Evolutionary conservation across 225 moss, liverwort and hornwort species (phyloP).

Genomic region (Pseudisothecium myosuroides): DNA sequence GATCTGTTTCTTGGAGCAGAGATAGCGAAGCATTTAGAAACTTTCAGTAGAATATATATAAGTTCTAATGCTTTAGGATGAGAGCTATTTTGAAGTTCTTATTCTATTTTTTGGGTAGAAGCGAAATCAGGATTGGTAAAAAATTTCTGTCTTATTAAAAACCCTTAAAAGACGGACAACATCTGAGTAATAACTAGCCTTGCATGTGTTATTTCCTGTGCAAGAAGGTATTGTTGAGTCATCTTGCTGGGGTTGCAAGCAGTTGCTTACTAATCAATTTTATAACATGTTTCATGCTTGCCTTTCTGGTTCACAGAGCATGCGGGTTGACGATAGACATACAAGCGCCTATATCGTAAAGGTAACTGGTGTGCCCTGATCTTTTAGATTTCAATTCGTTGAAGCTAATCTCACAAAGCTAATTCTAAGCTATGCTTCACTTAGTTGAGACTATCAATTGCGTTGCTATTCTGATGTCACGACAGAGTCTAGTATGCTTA

Average conservation of each 20-base stretch:
- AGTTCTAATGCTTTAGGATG: too few species aligned
- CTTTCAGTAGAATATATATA: not conserved
- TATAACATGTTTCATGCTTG: not conserved
- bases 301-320: slow-evolving; percentile 32
- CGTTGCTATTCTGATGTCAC: not conserved
- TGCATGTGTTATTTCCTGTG: not conserved
- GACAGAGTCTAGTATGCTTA: not conserved
- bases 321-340: slow-evolving; percentile 84
- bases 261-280: too few species aligned
- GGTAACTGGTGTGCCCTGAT: slow-evolving; percentile 19
- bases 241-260: not conserved
- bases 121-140: not conserved
- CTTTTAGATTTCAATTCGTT: not conserved
- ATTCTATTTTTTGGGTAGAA: not conserved
- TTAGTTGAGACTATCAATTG: not conserved
- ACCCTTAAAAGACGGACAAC: not conserved
- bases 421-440: not conserved
- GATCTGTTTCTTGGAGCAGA: not conserved
- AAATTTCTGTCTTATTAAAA: not conserved
- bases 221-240: not conserved
- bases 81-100: not conserved
- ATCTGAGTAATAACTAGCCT: not conserved
- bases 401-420: not conserved
- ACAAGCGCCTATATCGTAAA: slow-evolving; percentile 82
- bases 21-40: not conserved